Percentiles rank a stretch among this genome's conserved stretches.
Evolutionary conservation across 305 asterid species (phyloP).

Genomic region (Fraxinus baroniana): DNA sequence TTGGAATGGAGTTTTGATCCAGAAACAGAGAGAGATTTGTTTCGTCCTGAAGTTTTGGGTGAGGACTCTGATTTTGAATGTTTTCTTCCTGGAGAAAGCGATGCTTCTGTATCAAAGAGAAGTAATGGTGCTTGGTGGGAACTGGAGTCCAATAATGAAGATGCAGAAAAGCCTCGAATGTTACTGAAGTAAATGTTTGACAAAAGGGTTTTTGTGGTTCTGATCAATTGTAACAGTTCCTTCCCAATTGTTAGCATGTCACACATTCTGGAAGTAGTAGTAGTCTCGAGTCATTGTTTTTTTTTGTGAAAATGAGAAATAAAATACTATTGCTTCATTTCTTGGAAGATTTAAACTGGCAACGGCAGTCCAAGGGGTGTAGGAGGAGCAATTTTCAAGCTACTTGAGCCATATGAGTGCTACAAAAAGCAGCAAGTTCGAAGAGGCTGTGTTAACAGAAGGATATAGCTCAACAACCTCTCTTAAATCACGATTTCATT

Average conservation of each 20-base stretch:
- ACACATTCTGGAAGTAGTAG: background rate
- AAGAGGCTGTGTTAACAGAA: background rate
- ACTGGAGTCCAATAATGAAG: constrained; percentile 31
- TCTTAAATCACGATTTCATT: background rate
- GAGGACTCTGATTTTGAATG: constrained; percentile 43
- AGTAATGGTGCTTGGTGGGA: constrained; percentile 69
- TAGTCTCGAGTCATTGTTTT: background rate
- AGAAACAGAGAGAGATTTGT: constrained; percentile 36
- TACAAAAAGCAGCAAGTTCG: background rate
- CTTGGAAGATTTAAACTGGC: background rate
- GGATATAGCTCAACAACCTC: background rate
- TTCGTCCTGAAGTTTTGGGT: constrained; percentile 38
- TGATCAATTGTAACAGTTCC: background rate
- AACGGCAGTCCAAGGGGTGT: background rate
- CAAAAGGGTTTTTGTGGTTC: background rate
- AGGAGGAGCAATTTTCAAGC: background rate
- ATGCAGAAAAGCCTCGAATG: constrained; percentile 7
- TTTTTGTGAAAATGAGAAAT: background rate
- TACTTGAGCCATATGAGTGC: background rate
- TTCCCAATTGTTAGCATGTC: background rate
- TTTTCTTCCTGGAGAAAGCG: constrained; percentile 40
- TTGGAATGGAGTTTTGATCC: constrained; percentile 81
- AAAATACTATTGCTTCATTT: background rate
- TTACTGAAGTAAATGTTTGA: constrained; percentile 7
- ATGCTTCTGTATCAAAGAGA: constrained; percentile 31